These are phyloP conservation scores for Zizania palustris DNA, from an alignment of 202 grass and related monocot species.

Conservation along the genomic window DNA sequence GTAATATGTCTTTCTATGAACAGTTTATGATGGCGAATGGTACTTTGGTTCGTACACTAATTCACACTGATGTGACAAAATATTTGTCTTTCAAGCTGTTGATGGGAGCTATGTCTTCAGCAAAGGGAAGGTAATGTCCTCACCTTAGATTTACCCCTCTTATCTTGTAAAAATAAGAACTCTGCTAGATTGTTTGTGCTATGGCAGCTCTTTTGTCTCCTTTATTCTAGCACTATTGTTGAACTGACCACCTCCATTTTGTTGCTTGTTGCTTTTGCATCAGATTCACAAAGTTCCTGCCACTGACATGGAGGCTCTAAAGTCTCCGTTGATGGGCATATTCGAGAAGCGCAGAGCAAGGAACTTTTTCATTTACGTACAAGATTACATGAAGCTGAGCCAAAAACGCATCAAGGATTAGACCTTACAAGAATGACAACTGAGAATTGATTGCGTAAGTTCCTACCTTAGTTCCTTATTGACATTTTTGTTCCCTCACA, in stretches of 20 bases:
- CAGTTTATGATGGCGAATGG: slow-evolving; percentile 96
- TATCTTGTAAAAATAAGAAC: no score
- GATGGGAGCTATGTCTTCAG: no score
- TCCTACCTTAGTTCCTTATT: neutral
- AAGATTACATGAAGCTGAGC: slow-evolving; percentile 65
- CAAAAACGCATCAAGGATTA: slow-evolving; percentile 70
- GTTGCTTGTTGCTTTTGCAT: slow-evolving; percentile 32
- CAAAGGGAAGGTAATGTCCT: no score
- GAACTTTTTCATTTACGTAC: slow-evolving; percentile 47
- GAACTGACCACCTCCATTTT: neutral
- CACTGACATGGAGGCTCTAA: slow-evolving; percentile 69
- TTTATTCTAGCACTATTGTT: no score
- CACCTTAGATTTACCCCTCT: no score
- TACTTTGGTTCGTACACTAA: slow-evolving; percentile 74
- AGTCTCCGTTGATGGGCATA: slow-evolving; percentile 75
- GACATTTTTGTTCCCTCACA: no score
- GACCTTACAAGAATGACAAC: slow-evolving; percentile 72
- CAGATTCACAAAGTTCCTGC: slow-evolving; percentile 48
- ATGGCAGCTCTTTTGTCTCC: neutral
- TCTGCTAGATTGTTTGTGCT: no score
- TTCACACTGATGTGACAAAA: slow-evolving; percentile 50
- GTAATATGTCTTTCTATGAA: slow-evolving; percentile 24
- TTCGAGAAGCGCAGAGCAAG: slow-evolving; percentile 85
- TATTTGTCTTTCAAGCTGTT: no score
- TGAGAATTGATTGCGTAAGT: slow-evolving; percentile 67